Base-by-base conservation (phyloP, 257 asterid genomes). In the Plantago elongata region DNA sequence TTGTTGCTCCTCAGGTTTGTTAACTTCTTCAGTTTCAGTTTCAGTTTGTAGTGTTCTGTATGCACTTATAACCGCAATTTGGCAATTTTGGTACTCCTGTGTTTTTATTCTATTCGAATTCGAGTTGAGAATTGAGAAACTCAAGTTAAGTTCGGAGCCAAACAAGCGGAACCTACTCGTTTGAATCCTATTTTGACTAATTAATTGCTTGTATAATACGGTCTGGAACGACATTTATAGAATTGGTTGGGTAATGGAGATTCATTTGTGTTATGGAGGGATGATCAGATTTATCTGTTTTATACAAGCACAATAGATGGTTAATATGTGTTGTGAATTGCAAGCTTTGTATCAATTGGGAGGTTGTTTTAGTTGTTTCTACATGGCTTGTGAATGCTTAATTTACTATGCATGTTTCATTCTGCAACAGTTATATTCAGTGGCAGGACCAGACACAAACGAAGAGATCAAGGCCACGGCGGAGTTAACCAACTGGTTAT, bases 1-100 rank as follows among this genome's bases (percentile, higher is more conserved):
- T 86, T 29, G 76, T 86, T 29, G 95, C 90, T 7, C 96, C 96
- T 15, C 98, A 91, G 95, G 98, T 90, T 69, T 18, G 30, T 67
- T 27, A 0, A 14, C 6, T 18, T 3, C 8, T 15, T 22, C 27
- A 22, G 9, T 10, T 14, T 16, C 30, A 9, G 1, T 59, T 59
- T 1, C 37, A 9, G 0, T 37, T 57, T 12, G n/a, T 14, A 14
- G 1, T 4, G 29, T 51, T 11, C 1, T 22, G 27, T 22, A 22
- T 22, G 27, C 1, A 22, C 1, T 22, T 2, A 1, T 1, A 2
- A 22, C 27, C 27, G 27, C 27, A 22, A 22, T 22, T 22, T 22
- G 27, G 27, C 1, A 22, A 22, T 22, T 22, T 22, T 22, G 2
- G 27, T 22, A 22, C 27, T 22, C 27, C 27, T 22, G 2, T 22